These are phyloP conservation scores for Penicillium cosmopolitanum DNA, from an alignment of 495 filamentous ascomycete species.

Conservation along the genomic window DNA sequence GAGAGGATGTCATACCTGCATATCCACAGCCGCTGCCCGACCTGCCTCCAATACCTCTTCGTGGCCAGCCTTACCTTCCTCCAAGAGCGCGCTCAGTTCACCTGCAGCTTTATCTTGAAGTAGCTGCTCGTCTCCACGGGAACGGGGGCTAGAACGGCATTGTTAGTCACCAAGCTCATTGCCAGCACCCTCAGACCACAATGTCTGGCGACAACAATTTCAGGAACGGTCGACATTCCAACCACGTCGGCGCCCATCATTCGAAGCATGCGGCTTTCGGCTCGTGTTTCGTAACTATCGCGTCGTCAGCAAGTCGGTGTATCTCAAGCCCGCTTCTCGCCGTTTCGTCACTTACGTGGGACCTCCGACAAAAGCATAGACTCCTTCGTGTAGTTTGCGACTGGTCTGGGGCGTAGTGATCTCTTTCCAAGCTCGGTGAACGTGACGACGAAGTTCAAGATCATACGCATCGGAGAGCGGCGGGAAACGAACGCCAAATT, in stretches of 20 bases:
- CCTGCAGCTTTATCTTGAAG: conserved; percentile 44
- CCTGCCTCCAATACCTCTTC: conserved; percentile 73
- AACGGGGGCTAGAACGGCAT: conserved; percentile 64
- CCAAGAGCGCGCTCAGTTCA: conserved; percentile 59
- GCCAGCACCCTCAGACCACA: conserved; percentile 70
- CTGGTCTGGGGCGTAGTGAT: conserved; percentile 42
- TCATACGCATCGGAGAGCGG: conserved; percentile 79
- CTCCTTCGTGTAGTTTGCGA: conserved; percentile 67
- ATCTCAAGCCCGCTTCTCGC: background rate
- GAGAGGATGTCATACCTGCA: conserved; percentile 60
- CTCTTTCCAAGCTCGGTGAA: conserved; percentile 64
- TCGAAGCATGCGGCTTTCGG: conserved; percentile 74
- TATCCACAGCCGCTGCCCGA: conserved; percentile 62
- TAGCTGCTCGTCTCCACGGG: conserved; percentile 60
- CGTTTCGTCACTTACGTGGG: conserved; percentile 56
- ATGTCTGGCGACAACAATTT: conserved; percentile 75
- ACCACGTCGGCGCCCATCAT: conserved; percentile 71
- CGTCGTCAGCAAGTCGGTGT: conserved; percentile 5
- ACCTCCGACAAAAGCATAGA: conserved; percentile 75
- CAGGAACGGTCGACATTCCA: conserved; percentile 80
- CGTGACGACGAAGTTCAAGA: conserved; percentile 62
- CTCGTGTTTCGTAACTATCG: conserved; percentile 71
- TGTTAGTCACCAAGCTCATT: conserved; percentile 79
- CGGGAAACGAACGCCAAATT: conserved; percentile 72
- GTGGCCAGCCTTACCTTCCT: conserved; percentile 70